Conservation (phyloP, 1,139 yeast genomes). For the Nakaseomyces uthaithaninus region DNA sequence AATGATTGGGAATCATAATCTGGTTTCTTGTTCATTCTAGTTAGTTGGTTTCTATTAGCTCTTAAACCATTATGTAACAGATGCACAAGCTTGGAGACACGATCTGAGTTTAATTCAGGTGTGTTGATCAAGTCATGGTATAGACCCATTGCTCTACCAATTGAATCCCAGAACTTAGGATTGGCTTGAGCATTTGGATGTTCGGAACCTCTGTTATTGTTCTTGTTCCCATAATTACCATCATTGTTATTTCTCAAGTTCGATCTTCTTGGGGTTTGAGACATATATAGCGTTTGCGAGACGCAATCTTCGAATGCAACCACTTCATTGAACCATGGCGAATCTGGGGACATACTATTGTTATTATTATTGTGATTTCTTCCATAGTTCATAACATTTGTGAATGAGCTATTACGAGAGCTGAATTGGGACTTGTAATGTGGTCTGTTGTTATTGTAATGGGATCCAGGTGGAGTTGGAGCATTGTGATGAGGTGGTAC, state of each 20-base stretch:
- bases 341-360: constrained; percentile 28
- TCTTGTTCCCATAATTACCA: neutral
- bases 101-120: constrained; percentile 38
- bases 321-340: constrained; percentile 38
- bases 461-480: constrained; percentile 5
- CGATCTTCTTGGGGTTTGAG: constrained; percentile 31
- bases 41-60: constrained; percentile 42
- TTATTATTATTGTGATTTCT: constrained; percentile 5
- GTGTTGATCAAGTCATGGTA: constrained; percentile 39
- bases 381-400: constrained; percentile 27
- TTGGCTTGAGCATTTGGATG: constrained; percentile 27
- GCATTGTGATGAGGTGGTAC: constrained; percentile 1
- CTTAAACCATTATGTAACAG: constrained; percentile 44
- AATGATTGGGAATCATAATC: constrained; percentile 47
- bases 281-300: constrained; percentile 33
- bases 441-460: constrained; percentile 8
- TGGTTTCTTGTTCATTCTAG: constrained; percentile 45
- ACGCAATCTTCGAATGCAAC: constrained; percentile 43
- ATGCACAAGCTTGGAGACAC: constrained; percentile 41
- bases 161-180: constrained; percentile 40
- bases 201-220: constrained; percentile 13
- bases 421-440: constrained; percentile 2
- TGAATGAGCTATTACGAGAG: constrained; percentile 10
- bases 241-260: constrained; percentile 18
- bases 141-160: constrained; percentile 40